Percentiles rank a stretch among this genome's conserved stretches.
phyloP scores from a whole-genome alignment of 495 filamentous ascomycete genomes.

The Neurospora sp. region DNA sequence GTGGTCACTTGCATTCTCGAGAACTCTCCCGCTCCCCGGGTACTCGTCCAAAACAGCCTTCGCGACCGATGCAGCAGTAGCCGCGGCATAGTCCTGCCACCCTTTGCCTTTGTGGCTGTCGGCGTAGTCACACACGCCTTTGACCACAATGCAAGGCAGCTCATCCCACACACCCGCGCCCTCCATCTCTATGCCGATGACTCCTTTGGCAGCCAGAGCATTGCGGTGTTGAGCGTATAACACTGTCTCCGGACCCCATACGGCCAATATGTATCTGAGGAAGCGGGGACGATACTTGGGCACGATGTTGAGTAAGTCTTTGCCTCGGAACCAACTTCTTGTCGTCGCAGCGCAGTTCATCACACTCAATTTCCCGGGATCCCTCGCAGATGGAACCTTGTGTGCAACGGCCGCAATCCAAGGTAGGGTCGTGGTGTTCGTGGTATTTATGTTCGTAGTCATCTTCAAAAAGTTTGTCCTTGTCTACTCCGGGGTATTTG shows the following conservation, averaged over 20 bases:
- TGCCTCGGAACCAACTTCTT: slow-evolving; percentile 6
- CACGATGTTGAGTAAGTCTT: background rate
- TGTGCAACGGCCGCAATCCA: background rate
- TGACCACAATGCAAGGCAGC: slow-evolving; percentile 28
- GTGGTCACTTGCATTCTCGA: no score
- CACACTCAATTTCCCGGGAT: slow-evolving; percentile 2
- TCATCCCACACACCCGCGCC: slow-evolving; percentile 31
- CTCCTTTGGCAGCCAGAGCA: slow-evolving; percentile 2
- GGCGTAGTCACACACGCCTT: slow-evolving; percentile 35
- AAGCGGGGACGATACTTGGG: background rate
- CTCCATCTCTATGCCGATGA: slow-evolving; percentile 37
- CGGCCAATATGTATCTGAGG: slow-evolving; percentile 13
- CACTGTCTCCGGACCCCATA: slow-evolving; percentile 19
- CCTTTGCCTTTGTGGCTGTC: no score
- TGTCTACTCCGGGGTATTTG: slow-evolving; percentile 7
- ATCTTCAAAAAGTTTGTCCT: slow-evolving; percentile 22
- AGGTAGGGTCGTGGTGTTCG: slow-evolving; percentile 9
- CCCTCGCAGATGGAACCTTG: background rate
- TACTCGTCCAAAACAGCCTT: no score
- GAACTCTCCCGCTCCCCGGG: no score
- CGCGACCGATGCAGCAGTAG: background rate
- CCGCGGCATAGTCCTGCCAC: slow-evolving; percentile 34
- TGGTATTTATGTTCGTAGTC: slow-evolving; percentile 26
- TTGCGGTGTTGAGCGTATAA: slow-evolving; percentile 23
- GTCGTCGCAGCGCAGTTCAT: slow-evolving; percentile 9